phyloP scores from a whole-genome alignment of 2,329 filamentous ascomycete genomes.

The Pseudogymnoascus sp. region DNA sequence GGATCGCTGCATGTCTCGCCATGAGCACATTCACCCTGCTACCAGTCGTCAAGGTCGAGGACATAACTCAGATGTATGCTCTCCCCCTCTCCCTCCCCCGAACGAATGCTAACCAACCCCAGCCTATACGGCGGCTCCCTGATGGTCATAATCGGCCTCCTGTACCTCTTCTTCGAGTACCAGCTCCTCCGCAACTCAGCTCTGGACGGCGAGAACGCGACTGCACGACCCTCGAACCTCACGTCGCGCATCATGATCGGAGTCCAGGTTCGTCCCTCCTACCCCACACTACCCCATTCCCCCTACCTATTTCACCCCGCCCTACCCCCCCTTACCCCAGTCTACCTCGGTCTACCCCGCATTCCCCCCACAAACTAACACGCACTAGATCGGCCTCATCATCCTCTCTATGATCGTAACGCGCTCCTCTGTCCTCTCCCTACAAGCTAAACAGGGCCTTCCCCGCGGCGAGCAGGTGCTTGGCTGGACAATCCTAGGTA shows the following conservation, averaged over 20 bases:
- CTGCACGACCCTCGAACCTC: constrained; percentile 33
- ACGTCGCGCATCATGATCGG: constrained; percentile 57
- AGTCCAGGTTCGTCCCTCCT: constrained; percentile 43
- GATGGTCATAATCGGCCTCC: constrained; percentile 68
- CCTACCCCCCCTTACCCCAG: background rate
- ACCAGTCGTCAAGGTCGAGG: constrained; percentile 78
- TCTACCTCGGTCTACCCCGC: background rate
- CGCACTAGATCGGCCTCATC: constrained; percentile 59
- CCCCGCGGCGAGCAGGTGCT: constrained; percentile 82
- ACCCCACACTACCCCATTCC: background rate
- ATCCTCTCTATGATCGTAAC: constrained; percentile 80
- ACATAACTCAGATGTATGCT: constrained; percentile 64
- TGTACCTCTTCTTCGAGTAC: constrained; percentile 77
- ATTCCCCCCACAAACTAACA: constrained; percentile 26
- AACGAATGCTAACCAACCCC: constrained; percentile 11
- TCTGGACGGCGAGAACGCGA: constrained; percentile 19
- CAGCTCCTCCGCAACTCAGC: constrained; percentile 22
- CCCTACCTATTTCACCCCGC: background rate
- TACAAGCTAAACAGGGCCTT: constrained; percentile 79
- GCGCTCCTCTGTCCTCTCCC: constrained; percentile 71
- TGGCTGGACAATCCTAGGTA: constrained; percentile 74
- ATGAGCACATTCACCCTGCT: constrained; percentile 92
- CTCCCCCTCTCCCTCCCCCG: background rate
- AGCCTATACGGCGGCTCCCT: constrained; percentile 68
- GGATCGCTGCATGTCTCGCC: constrained; percentile 67